Evolutionary conservation across 75 land plant species (phyloP).

Genomic region (Selaginella tamariscina): DNA sequence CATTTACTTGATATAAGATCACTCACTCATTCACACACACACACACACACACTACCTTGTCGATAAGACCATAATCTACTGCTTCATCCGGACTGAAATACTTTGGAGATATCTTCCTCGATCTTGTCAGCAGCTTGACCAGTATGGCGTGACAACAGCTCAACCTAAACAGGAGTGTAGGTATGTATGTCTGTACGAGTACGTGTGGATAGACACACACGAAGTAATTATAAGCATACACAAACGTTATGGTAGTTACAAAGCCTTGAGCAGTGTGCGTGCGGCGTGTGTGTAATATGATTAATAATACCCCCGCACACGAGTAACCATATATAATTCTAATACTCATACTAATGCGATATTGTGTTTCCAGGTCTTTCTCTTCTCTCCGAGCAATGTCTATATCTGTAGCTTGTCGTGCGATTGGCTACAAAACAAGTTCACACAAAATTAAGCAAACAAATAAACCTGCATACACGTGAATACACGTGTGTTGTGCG

Average conservation of each 20-base stretch:
- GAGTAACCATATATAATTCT: no score
- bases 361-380: constrained; percentile 54
- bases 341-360: no score
- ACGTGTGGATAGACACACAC: neutral
- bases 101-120: constrained; percentile 76
- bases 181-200: no score
- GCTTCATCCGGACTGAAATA: constrained; percentile 91
- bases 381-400: constrained; percentile 77
- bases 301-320: no score
- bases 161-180: no score
- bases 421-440: constrained; percentile 55
- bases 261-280: no score
- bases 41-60: constrained; percentile 43
- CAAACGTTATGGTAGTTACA: constrained; percentile 32
- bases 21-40: constrained; percentile 29
- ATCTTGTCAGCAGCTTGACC: constrained; percentile 70
- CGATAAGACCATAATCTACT: constrained; percentile 88
- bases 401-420: constrained; percentile 80
- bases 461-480: constrained; percentile 7
- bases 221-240: neutral
- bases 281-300: no score
- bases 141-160: constrained; percentile 41
- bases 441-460: neutral
- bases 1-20: no score
- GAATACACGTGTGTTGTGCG: neutral